A percentile compares a stretch with the other conserved stretches of the same genome.
Evolutionary conservation across 1,284 basidiomycete genomes (phyloP).

Genomic region (Sparassis latifolia): DNA sequence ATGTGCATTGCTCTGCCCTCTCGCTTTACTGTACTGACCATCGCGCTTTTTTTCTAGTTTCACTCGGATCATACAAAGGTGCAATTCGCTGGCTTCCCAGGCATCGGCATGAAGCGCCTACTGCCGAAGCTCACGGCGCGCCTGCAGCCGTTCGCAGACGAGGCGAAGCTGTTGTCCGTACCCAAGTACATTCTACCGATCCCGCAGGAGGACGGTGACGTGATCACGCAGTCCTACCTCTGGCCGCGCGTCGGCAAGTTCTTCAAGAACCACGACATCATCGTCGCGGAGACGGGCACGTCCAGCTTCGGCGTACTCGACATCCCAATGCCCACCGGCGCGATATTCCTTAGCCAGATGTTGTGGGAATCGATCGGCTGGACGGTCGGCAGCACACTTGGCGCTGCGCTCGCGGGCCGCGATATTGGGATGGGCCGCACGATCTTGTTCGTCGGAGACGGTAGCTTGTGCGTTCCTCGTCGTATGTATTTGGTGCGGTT

Average conservation of each 20-base stretch:
- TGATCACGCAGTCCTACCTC: constrained; percentile 74
- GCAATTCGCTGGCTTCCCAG: constrained; percentile 54
- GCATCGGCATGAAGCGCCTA: constrained; percentile 67
- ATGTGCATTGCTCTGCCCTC: not conserved
- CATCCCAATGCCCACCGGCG: constrained; percentile 63
- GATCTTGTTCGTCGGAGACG: constrained; percentile 86
- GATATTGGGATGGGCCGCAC: constrained; percentile 61
- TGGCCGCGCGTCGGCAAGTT: constrained; percentile 83
- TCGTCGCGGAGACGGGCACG: constrained; percentile 81
- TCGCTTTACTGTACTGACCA: not conserved
- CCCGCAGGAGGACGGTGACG: constrained; percentile 41
- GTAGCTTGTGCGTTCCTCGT: constrained; percentile 47
- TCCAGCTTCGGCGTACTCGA: constrained; percentile 47
- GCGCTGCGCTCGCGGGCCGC: constrained; percentile 72
- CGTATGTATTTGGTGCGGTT: too few species aligned
- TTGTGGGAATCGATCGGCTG: constrained; percentile 87
- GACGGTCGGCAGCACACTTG: constrained; percentile 72
- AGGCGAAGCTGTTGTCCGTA: constrained; percentile 39
- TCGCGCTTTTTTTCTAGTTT: constrained; percentile 38
- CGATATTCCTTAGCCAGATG: constrained; percentile 69
- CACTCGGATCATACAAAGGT: constrained; percentile 79
- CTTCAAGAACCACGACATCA: constrained; percentile 72
- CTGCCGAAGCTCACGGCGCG: constrained; percentile 62
- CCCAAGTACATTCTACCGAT: constrained; percentile 40
- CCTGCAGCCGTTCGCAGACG: constrained; percentile 35